Base-by-base conservation (phyloP, 2,329 filamentous ascomycete species). In the Colletotrichum acutatum region DNA sequence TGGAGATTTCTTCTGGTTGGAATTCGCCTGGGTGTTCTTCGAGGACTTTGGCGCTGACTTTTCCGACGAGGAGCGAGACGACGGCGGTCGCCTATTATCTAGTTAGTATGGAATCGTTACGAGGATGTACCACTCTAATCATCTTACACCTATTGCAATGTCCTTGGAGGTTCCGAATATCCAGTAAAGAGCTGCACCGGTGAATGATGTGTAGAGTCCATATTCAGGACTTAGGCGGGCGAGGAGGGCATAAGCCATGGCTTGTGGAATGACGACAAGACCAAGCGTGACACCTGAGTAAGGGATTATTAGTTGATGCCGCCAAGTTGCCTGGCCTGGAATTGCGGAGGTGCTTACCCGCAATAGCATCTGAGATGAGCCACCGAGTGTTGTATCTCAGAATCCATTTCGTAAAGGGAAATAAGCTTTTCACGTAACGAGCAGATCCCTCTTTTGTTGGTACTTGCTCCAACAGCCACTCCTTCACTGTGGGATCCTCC, bases 161-260 rank as follows among this genome's bases (percentile, higher is more conserved):
- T 96, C 94, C 78, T 95, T 95, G 2, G 94, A 95, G 0, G 93
- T 95, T 42, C 93, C 94, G 79, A 95, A 95, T 67, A 95, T 89
- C 93, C 93, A 95, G 82, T 96, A 96, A 60, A 95, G 86, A 66
- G 94, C 83, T 22, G 94, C 93, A 60, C 94, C 94, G 80, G 94
- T 93, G 78, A 96, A 96, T 0, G 93, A 95, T 0, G 94, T 94
- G 82, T 96, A 96, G 0, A 96, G 85, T 30, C 94, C 94, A 77
- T 90, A 95, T 76, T 95, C 88, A 1, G 91, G 88, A 0, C 87
- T 86, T 16, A 96, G 84, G 46, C 90, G 85, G 22, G 94, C 94
- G 24, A 96, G 86, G 34, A 91, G 84, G 14, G 94, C 93, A 79
- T 96, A 96, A 0, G 93, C 93, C 91, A 95, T 93, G 65, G 92